A percentile compares a stretch with the other conserved stretches of the same genome.
Evolutionary conservation across 169 alveolate species (phyloP).

Genomic region (Eimeria brunetti): DNA sequence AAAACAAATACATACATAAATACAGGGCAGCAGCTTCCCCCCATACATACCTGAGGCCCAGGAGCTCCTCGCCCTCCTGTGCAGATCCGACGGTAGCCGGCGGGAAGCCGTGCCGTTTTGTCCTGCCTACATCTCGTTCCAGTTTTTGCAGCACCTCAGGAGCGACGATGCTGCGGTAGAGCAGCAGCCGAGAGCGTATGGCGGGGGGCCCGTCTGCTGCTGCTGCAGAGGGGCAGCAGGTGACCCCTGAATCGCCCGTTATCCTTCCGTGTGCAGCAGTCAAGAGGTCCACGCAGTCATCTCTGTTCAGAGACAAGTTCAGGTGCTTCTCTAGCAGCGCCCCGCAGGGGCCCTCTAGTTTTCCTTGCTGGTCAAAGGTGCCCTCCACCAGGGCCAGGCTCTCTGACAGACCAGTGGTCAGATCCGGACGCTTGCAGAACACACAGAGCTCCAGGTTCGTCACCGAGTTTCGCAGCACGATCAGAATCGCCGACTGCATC

Average conservation of each 20-base stretch:
- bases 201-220: constrained; percentile 32
- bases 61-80: background rate
- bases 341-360: constrained; percentile 71
- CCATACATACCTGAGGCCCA: constrained; percentile 31
- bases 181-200: constrained; percentile 27
- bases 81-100: constrained; percentile 24
- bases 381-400: constrained; percentile 64
- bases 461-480: constrained; percentile 72
- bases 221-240: constrained; percentile 39
- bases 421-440: constrained; percentile 64
- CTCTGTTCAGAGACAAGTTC: constrained; percentile 25
- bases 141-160: constrained; percentile 55
- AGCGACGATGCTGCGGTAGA: constrained; percentile 34
- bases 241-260: constrained; percentile 24
- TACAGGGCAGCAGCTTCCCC: background rate
- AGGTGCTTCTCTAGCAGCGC: constrained; percentile 65
- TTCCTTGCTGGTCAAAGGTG: constrained; percentile 65
- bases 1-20: background rate
- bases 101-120: constrained; percentile 49
- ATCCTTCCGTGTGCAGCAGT: constrained; percentile 54
- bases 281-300: constrained; percentile 60
- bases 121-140: constrained; percentile 33
- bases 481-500: constrained; percentile 65
- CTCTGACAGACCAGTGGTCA: constrained; percentile 25
- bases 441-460: constrained; percentile 61